A percentile compares a stretch with the other conserved stretches of the same genome.
These are phyloP conservation scores for Syncephalastrum contaminatum DNA, from an alignment of 371 early-diverging fungal genomes.

Conservation along the genomic window DNA sequence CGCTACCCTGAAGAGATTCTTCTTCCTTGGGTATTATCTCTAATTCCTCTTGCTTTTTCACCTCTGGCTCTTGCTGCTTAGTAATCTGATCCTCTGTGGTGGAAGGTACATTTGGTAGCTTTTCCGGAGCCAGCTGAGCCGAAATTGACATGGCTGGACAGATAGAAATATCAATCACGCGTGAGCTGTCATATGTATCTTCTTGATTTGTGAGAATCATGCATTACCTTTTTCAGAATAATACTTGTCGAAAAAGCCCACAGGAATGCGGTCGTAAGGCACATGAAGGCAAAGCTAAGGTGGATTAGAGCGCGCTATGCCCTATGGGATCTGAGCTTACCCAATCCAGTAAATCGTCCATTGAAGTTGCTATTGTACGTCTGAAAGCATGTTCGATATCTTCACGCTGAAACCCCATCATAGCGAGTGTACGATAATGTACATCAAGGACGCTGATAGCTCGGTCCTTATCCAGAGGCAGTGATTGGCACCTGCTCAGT, in stretches of 20 bases:
- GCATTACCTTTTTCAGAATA: conserved; percentile 49
- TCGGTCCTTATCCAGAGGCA: conserved; percentile 30
- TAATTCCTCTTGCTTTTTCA: background rate
- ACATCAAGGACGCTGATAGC: conserved; percentile 50
- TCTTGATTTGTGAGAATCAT: background rate
- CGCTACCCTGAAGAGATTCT: no score
- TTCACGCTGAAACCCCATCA: conserved; percentile 45
- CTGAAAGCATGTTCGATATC: conserved; percentile 53
- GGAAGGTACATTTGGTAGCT: no score
- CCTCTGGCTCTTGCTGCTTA: conserved; percentile 10
- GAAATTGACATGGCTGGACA: conserved; percentile 6
- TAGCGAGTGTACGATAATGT: conserved; percentile 45
- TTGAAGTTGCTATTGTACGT: conserved; percentile 41
- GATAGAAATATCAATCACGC: no score
- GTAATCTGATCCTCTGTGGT: background rate
- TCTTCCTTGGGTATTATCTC: no score
- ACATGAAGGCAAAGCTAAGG: conserved; percentile 52
- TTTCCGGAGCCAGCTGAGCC: conserved; percentile 1
- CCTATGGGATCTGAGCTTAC: conserved; percentile 25
- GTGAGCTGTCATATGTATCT: background rate
- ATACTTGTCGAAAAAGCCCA: conserved; percentile 58
- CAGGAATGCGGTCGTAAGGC: conserved; percentile 57
- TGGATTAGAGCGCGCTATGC: background rate
- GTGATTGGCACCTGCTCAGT: background rate
- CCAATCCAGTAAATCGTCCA: conserved; percentile 59